phyloP scores from a whole-genome alignment of 306 rosid genomes.

The Rosa multiflora region DNA sequence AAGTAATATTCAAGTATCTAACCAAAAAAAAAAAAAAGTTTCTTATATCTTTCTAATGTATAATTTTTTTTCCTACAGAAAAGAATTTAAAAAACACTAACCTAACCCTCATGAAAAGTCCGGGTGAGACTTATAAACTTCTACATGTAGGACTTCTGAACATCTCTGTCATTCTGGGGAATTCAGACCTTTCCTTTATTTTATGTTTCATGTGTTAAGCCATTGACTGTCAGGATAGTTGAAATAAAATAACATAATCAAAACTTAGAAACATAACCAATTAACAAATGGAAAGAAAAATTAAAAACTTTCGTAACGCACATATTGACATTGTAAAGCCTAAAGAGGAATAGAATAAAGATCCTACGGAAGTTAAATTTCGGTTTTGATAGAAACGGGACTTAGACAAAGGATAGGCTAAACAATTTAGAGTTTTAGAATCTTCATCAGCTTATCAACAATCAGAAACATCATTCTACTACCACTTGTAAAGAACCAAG shows the following conservation, averaged over 20 bases:
- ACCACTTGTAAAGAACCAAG: neutral
- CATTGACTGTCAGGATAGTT: neutral
- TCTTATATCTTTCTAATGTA: neutral
- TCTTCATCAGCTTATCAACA: neutral
- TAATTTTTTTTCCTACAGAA: neutral
- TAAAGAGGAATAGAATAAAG: neutral
- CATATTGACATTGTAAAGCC: neutral
- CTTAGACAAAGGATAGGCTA: neutral
- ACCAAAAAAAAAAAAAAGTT: too few relatives aligned
- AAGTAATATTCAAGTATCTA: too few relatives aligned
- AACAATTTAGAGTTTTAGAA: neutral
- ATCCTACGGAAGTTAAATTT: neutral
- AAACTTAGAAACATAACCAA: neutral
- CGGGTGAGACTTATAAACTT: neutral
- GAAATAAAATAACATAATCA: neutral
- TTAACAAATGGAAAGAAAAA: neutral
- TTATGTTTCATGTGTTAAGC: neutral
- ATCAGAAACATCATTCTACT: neutral
- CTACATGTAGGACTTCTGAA: neutral
- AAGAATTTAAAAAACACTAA: neutral
- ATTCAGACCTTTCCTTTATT: neutral
- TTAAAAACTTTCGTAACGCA: neutral
- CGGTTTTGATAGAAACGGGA: neutral
- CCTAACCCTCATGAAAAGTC: slow-evolving; percentile 8
- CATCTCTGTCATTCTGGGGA: neutral